Base-by-base conservation (phyloP, 371 early-diverging fungal species). In the Choanephora cucurbitarum region DNA sequence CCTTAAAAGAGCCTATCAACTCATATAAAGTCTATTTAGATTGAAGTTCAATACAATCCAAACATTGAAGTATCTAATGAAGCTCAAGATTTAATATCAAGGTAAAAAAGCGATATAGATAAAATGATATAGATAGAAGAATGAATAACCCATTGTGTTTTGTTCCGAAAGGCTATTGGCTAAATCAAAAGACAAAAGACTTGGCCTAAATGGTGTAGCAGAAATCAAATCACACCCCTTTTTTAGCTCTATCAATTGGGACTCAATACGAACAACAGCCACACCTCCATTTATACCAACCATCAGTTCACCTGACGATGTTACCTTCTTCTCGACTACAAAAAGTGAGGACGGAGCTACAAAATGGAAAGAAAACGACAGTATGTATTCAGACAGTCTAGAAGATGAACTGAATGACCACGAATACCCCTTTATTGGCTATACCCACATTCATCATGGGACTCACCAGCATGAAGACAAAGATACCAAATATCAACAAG, bases 381-480 rank as follows among this genome's bases (percentile, higher is more conserved):
- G 44, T 62, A 68, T 46, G 55, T 60, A 40, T 52, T 64, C 64
- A 53, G 43, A 71, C 60, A 32, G 72, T 60, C 22, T 69, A 61
- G 66, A 51, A 42, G 60, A 57, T 55, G 60, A 45, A 45, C 62
- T 60, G 54, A 73, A 58, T 37, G 90, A 90, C 33, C 81, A 83
- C 63, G 87, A 90, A 52, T 77, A 92, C 11, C 90, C 92, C 0
- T 95, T 94, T 58, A 83, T 95, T 32, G 96, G 96, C 0, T 95
- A 90, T 58, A 90, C 89, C 0, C 91, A 86, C 51, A 67, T 49
- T 15, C 18, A 49, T 9, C 44, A n/a, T 18, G 13, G 41, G 9
- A 32, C 32, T 41, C 7, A 39, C 34, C 11, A 44, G 11, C n/a
- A 28, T 14, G 18, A 5, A 43, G 43, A 15, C 17, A 34, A 23